These are phyloP conservation scores for Suillus hirtellus DNA, from an alignment of 768 basidiomycete genomes.

Conservation along the genomic window DNA sequence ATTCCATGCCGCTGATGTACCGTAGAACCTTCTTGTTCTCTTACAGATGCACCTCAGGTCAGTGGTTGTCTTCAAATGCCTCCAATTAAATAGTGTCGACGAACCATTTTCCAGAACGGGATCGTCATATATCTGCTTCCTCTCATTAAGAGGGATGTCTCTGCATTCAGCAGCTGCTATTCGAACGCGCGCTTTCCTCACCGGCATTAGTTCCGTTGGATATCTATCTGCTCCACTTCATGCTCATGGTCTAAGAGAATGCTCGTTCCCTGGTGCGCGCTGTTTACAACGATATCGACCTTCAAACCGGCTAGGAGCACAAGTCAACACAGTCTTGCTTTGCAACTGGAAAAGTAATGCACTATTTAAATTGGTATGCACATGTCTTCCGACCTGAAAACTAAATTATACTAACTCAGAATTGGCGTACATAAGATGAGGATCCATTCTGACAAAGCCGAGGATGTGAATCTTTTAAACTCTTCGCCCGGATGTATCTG, in stretches of 20 bases:
- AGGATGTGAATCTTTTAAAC: background rate
- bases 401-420: background rate
- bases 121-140: background rate
- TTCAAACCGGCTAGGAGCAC: background rate
- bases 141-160: slow-evolving; percentile 1
- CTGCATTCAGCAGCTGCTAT: background rate
- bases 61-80: background rate
- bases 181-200: background rate
- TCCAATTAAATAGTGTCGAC: background rate
- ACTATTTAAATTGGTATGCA: background rate
- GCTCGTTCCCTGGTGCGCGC: background rate
- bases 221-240: background rate
- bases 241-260: background rate
- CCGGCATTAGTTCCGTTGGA: background rate
- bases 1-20: background rate
- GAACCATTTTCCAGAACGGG: background rate
- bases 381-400: background rate
- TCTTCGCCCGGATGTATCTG: too few species aligned
- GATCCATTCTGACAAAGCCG: background rate
- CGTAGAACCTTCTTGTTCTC: background rate
- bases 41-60: background rate
- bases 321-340: background rate
- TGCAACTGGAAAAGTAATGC: background rate
- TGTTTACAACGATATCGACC: background rate
- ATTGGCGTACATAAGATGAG: background rate